Evolutionary conservation across 768 basidiomycete species (phyloP), one percentile per base, ranked within the genome.

Genomic region (Mycena vulgaris): DNA sequence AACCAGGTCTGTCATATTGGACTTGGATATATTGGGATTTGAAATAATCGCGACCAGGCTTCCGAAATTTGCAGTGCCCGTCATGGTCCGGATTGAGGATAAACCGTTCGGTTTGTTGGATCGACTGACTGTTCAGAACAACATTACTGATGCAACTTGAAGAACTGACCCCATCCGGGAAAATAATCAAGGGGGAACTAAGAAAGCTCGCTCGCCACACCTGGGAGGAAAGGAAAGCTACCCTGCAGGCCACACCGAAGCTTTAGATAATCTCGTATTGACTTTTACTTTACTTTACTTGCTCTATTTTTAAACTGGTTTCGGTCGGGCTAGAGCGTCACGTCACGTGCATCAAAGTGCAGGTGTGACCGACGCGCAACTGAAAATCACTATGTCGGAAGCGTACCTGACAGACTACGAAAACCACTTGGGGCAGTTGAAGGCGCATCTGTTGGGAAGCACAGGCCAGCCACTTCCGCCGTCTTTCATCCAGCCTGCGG

Each of bases 151-250:
- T 8, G 27, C 37, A 52, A 58, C 23, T 2, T n/a, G 42, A 61
- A 89, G 89, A 83, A 65, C 84, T 85, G 64, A 90, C 88, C 10
- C 88, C 89, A n/a, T 86, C 89, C 17, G 88, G 88, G 23, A 90
- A 90, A 75, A 87, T 89, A 30, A 83, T 88, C 40, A 91, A 91
- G 75, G 81, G 80, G 5, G 83, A 83, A 52, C 79, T 90, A 21
- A 84, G 89, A n/a, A 82, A 82, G 75, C 69, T 87, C 53, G 87
- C 87, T 5, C 78, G 78, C 56, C 74, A 73, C 30, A 80, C 83
- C 52, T 88, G 87, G 87, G 83, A 85, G 71, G 65, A 77, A 55
- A 80, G 86, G 25, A 59, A 59, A 17, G 27, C 39, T 16, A 31
- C 3, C 10, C 23, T n/a, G 35, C 35, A 19, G n/a, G 21, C 25